Base-by-base conservation (phyloP, 768 basidiomycete genomes). In the Hirschioporus abietinus region DNA sequence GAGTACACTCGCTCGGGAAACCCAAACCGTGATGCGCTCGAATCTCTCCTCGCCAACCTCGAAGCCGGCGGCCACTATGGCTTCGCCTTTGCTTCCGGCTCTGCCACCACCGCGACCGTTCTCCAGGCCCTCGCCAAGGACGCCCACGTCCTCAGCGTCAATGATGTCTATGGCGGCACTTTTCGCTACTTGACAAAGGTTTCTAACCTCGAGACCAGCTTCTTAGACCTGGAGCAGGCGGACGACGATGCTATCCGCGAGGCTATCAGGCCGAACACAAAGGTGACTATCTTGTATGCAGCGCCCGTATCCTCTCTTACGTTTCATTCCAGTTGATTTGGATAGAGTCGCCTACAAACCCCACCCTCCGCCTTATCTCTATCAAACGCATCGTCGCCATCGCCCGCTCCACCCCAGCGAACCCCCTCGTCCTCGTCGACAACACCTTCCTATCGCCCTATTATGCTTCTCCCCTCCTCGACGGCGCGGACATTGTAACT, bases 311-410 rank as follows among this genome's bases (percentile, higher is more conserved):
- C 66, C 58, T 69, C 30, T 25, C 64, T 26, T 20, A 24, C 42
- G n/a, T n/a, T 65, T 8, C 25, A 24, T 42, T 20, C 26, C 68
- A 96, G 93, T 81, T 97, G 10, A 84, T 99, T 65, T 98, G 95
- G 95, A 87, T 97, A 70, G 96, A 99, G 77, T 83, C 92, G 0
- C 96, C 95, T 0, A 99, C 96, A 2, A 99, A 98, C 79, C 96
- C 96, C 0, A 93, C 93, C 1, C 87, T 99, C 10, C 88, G 92
- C 20, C 79, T 98, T 42, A 88, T 96, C 52, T 91, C 94, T 72
- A 88, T 99, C 74, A 76, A 82, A 0, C 85, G 87, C 65, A 85
- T 99, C 69, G 83, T 86, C 26, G 73, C 82, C 12, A 78, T 96
- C 63, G 88, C 88, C 1, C 84, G 81, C 65, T 79, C 85, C 0